A percentile compares a stretch with the other conserved stretches of the same genome.
These are phyloP conservation scores for Dendrocalamus latiflorus DNA, from an alignment of 202 grass and related monocot genomes.

Conservation along the genomic window DNA sequence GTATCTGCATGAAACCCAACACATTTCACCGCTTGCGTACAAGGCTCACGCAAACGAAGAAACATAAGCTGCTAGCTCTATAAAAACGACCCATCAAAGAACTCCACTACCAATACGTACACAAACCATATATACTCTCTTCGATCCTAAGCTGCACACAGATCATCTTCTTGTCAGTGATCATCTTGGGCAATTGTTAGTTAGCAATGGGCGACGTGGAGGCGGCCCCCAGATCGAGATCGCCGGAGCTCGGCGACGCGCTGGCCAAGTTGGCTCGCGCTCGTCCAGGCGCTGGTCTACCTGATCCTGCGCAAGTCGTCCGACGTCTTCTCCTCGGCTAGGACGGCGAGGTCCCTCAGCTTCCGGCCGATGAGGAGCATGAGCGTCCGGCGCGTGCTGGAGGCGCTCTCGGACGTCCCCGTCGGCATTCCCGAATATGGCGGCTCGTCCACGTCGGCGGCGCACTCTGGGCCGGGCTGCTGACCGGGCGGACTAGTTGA, in stretches of 20 bases:
- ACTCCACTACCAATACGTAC: no score
- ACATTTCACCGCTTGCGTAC: no score
- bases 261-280: constrained; percentile 52
- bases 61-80: no score
- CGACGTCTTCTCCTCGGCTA: constrained; percentile 25
- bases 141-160: neutral
- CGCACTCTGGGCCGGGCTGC: neutral
- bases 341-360: constrained; percentile 37
- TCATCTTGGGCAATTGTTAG: neutral
- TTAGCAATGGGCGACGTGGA: constrained; percentile 24
- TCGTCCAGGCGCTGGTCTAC: constrained; percentile 83
- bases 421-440: constrained; percentile 28
- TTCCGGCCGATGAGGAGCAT: constrained; percentile 63
- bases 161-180: neutral
- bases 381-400: constrained; percentile 56
- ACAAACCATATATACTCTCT: no score
- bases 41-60: no score
- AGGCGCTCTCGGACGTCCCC: constrained; percentile 60
- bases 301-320: constrained; percentile 69
- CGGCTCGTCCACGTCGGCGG: neutral
- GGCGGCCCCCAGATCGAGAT: neutral
- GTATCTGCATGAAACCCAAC: no score
- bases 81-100: no score
- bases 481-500: neutral
- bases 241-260: constrained; percentile 41